Evolutionary conservation across 345 rosid genomes (phyloP).

Genomic region (Brassica carinata): DNA sequence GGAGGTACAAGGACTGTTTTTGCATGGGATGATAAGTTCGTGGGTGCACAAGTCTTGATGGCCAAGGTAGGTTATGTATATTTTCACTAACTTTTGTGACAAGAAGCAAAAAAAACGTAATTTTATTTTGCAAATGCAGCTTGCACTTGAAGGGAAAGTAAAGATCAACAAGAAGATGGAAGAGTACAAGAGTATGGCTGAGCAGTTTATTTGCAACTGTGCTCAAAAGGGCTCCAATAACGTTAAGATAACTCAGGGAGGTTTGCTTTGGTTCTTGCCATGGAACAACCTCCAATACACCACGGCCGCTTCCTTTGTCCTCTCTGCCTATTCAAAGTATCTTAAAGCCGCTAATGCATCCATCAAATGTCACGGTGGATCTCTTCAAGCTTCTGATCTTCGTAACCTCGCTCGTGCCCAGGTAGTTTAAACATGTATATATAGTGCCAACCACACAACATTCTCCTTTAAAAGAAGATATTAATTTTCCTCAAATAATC

Average conservation of each 20-base stretch:
- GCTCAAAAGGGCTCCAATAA: slow-evolving; percentile 72
- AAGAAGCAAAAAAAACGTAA: background rate
- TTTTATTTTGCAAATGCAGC: slow-evolving; percentile 48
- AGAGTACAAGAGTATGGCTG: slow-evolving; percentile 87
- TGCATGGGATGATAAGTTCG: slow-evolving; percentile 93
- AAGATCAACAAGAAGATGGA: slow-evolving; percentile 22
- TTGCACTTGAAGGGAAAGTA: slow-evolving; percentile 54
- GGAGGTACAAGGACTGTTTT: slow-evolving; percentile 70
- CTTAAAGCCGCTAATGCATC: slow-evolving; percentile 36
- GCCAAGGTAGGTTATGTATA: slow-evolving; percentile 60
- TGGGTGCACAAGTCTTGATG: slow-evolving; percentile 83
- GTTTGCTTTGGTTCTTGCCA: slow-evolving; percentile 59
- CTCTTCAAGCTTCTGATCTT: slow-evolving; percentile 42
- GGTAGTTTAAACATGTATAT: slow-evolving; percentile 1
- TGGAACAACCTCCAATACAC: slow-evolving; percentile 60
- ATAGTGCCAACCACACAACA: no score
- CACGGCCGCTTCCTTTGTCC: slow-evolving; percentile 48
- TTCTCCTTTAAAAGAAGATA: no score
- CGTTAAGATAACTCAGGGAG: slow-evolving; percentile 49
- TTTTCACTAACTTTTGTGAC: background rate
- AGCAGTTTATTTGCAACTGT: slow-evolving; percentile 81
- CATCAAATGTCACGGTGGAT: slow-evolving; percentile 45
- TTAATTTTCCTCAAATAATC: no score
- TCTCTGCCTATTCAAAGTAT: slow-evolving; percentile 47
- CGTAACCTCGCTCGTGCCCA: slow-evolving; percentile 15